Evolutionary conservation across 805 yeast species (phyloP), one percentile per base, ranked within the genome.

Genomic region (Lipomyces yamadae): DNA sequence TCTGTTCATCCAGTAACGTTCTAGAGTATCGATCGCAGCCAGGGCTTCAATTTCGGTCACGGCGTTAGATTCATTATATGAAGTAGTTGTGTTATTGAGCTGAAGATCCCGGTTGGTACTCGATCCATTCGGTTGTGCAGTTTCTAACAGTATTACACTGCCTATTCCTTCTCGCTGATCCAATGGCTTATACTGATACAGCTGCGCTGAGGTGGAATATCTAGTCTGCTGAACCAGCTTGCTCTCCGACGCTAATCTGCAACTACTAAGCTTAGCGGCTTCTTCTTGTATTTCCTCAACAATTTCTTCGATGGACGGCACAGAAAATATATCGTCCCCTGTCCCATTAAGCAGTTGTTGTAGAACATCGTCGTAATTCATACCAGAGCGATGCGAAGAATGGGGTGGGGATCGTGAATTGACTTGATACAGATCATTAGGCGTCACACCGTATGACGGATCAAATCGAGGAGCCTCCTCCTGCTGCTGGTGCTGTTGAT

Each of bases 241-340:
- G 13, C 7, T 29, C 55, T 2, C 13, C 55, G 34, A 29, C 8
- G n/a, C n/a, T n/a, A 10, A 18, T 32, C 55, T 29, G 55, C 32
- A 34, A n/a, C 48, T 42, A 6, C 45, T 54, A 24, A 59, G 29
- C 53, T 60, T 57, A 24, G 45, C 66, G 7, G 66, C 70, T 29
- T 67, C 70, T 18, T 63, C 67, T 8, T 50, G 63, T 29, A 67
- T 65, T 30, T 67, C 71, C 6, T 68, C 67, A 7, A 68, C 29
- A 6, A 68, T 29, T 45, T 68, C 71, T 33, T 68, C 70, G 13
- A 68, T 48, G 8, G 68, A 54, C 6, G 71, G 71, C 11, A 37
- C 64, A 0, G 62, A 30, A 35, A 68, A 60, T 15, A 53, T 13
- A 15, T 42, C 57, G 10, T 59, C 65, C n/a, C 50, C 63, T 11